phyloP scores from a whole-genome alignment of 2,329 filamentous ascomycete species.

The Penicillium carneum region DNA sequence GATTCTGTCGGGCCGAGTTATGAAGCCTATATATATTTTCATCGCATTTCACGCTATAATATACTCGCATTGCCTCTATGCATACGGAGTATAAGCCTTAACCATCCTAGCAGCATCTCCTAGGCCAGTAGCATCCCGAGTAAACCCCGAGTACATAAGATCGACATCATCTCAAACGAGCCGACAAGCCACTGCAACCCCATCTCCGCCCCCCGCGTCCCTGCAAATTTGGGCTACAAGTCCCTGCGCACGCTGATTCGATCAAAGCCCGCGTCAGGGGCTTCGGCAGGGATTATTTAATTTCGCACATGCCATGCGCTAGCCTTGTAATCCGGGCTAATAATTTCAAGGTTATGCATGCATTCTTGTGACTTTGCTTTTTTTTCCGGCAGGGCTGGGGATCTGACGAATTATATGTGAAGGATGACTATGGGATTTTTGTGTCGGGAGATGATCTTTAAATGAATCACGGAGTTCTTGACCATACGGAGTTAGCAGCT shows the following conservation, averaged over 20 bases:
- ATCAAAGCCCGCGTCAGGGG: conserved; percentile 1
- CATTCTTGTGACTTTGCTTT: background rate
- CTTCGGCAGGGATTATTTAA: background rate
- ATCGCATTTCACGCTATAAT: background rate
- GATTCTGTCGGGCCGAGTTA: conserved; percentile 4
- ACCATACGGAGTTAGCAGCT: background rate
- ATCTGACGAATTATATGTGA: background rate
- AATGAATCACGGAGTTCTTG: background rate
- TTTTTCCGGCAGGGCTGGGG: background rate
- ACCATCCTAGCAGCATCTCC: background rate
- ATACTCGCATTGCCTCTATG: background rate
- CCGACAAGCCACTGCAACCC: background rate
- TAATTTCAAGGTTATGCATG: background rate
- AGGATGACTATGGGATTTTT: background rate
- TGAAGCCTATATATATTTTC: background rate
- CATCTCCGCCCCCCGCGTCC: conserved; percentile 11
- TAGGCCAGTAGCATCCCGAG: background rate
- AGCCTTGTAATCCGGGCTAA: background rate
- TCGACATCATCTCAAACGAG: conserved; percentile 18
- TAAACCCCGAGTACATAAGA: conserved; percentile 8
- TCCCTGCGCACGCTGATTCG: conserved; percentile 11
- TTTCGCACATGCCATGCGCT: background rate
- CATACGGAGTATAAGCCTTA: background rate
- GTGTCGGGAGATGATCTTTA: background rate
- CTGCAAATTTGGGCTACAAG: conserved; percentile 17